Percentiles rank a stretch among this genome's conserved stretches.
These are phyloP conservation scores for Elsinoe fawcettii DNA, from an alignment of 2,329 filamentous ascomycete species.

Conservation along the genomic window DNA sequence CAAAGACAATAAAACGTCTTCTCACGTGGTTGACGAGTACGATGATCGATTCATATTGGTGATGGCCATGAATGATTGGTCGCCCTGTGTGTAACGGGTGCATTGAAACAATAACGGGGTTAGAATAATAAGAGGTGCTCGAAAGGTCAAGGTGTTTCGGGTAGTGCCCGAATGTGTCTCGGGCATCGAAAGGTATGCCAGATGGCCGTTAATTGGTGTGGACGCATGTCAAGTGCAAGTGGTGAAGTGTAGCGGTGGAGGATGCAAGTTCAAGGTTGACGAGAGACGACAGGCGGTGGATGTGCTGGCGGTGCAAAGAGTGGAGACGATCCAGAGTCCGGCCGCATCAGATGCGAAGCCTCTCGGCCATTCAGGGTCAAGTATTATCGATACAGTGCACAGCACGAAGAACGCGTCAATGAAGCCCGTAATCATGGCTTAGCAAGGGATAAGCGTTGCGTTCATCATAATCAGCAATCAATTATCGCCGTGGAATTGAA, in stretches of 20 bases:
- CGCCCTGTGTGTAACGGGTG: conserved; percentile 4
- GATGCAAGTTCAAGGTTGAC: background rate
- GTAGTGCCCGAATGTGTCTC: background rate
- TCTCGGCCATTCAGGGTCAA: conserved; percentile 4
- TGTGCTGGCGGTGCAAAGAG: conserved; percentile 3
- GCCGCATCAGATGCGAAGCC: background rate
- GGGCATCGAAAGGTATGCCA: background rate
- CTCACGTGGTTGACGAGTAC: background rate
- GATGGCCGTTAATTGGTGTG: background rate
- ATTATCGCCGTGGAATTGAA: conserved; percentile 10
- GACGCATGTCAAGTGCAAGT: background rate
- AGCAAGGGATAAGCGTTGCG: background rate
- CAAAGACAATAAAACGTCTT: conserved; percentile 6
- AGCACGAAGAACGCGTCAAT: background rate
- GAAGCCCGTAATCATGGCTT: background rate
- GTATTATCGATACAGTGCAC: conserved; percentile 4
- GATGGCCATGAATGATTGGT: conserved; percentile 2
- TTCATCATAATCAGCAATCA: conserved; percentile 1
- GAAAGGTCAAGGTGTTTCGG: background rate
- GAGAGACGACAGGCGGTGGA: conserved; percentile 2
- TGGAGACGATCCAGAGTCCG: background rate
- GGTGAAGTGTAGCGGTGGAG: conserved; percentile 2
- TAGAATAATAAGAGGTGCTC: background rate
- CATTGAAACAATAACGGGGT: conserved; percentile 3
- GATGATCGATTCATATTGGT: background rate